Percentiles rank a stretch among this genome's conserved stretches.
These are phyloP conservation scores for Populus tomentosa DNA, from an alignment of 441 rosid genomes.

Conservation along the genomic window DNA sequence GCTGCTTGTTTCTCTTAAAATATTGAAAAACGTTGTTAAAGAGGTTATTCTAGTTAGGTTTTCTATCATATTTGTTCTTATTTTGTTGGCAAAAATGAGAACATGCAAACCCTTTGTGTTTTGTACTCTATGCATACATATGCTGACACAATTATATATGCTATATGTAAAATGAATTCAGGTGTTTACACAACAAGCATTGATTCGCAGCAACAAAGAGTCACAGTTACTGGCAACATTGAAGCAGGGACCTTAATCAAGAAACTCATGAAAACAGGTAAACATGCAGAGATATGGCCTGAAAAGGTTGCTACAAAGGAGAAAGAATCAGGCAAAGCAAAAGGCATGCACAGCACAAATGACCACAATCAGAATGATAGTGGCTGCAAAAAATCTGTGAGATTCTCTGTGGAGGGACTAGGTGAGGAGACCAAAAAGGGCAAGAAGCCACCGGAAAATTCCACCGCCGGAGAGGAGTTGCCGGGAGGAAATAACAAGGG, in stretches of 20 bases:
- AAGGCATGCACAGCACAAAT: not conserved
- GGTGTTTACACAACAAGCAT: conserved; percentile 48
- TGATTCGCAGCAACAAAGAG: conserved; percentile 51
- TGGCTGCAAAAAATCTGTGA: not conserved
- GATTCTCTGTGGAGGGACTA: not conserved
- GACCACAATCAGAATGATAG: not conserved
- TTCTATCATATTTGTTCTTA: not conserved
- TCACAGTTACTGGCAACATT: conserved; percentile 57
- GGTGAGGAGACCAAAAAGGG: not conserved
- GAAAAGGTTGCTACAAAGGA: conserved; percentile 17
- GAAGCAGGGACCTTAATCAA: conserved; percentile 44
- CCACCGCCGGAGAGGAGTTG: not conserved
- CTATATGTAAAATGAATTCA: conserved; percentile 4
- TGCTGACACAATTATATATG: not conserved
- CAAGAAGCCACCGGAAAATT: not conserved
- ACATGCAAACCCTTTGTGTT: not conserved
- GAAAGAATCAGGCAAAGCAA: conserved; percentile 7
- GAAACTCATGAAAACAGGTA: conserved; percentile 49
- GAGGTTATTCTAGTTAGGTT: not conserved
- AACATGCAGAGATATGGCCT: conserved; percentile 57
- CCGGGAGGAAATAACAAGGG: not conserved
- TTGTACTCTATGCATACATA: not conserved
- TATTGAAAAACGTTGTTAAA: not conserved
- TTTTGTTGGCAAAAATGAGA: not conserved
- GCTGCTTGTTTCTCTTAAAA: not conserved